A percentile compares a stretch with the other conserved stretches of the same genome.
Evolutionary conservation across 192 early-diverging fungal genomes (phyloP).

Genomic region (Chytriomyces sp.): DNA sequence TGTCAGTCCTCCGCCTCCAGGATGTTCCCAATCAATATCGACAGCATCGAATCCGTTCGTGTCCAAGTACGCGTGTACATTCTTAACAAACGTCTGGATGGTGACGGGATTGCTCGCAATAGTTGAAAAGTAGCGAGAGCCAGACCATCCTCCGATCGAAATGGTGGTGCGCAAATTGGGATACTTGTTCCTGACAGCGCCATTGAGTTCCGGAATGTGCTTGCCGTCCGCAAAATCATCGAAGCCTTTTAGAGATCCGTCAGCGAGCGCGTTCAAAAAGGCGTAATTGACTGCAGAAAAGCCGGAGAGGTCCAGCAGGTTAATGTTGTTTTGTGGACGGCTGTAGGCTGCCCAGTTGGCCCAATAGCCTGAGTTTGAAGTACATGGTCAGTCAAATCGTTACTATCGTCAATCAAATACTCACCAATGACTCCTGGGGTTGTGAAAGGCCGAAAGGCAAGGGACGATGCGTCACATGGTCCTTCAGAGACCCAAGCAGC

Average conservation of each 20-base stretch:
- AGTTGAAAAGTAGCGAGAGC: slow-evolving; percentile 10
- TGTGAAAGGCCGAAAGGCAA: background rate
- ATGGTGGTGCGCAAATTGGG: slow-evolving; percentile 8
- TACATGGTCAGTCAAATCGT: background rate
- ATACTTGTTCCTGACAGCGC: background rate
- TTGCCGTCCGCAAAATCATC: background rate
- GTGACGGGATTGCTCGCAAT: background rate
- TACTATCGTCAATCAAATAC: background rate
- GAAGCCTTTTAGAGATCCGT: background rate
- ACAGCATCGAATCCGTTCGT: slow-evolving; percentile 7
- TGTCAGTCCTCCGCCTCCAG: slow-evolving; percentile 1
- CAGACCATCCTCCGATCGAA: slow-evolving; percentile 17
- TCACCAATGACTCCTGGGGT: slow-evolving; percentile 1
- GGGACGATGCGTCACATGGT: background rate
- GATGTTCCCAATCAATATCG: slow-evolving; percentile 11
- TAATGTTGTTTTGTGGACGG: slow-evolving; percentile 16
- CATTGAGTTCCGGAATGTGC: background rate
- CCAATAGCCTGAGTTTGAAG: background rate
- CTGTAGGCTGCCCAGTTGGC: slow-evolving; percentile 12
- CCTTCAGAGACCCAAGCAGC: background rate
- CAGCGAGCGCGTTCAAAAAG: slow-evolving; percentile 15
- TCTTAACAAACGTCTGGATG: slow-evolving; percentile 7
- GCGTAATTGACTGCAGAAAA: slow-evolving; percentile 23
- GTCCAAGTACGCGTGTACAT: background rate
- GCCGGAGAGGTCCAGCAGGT: slow-evolving; percentile 11